Evolutionary conservation across 306 rosid genomes (phyloP), one percentile per base, ranked within the genome.

Genomic region (Rosa lucieae): DNA sequence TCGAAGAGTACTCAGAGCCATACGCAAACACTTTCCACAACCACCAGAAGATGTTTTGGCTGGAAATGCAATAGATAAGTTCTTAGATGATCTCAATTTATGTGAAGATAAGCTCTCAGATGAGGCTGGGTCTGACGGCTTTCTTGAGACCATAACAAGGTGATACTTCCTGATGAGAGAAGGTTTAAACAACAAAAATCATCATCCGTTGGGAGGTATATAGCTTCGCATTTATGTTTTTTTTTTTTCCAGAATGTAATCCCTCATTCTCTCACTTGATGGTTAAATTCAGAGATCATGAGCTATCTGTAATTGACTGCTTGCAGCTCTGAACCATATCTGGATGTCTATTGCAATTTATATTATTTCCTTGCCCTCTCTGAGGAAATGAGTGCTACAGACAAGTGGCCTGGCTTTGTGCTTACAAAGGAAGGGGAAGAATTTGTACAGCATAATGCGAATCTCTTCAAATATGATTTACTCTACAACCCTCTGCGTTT

Each of bases 331-430:
- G 96, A 92, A 73, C 90, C 97, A 74, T 95, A 95, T 84, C 85
- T 91, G 86, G 99, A 92, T 80, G 95, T 95, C 80, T 95, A 91
- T 82, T 77, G 90, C 82, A 91, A 92, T 90, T 84, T 95, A 88
- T 95, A 92, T 90, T 90, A 91, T 91, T 89, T 91, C 85, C 89
- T 91, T 68, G 99, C 98, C 81, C 88, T 89, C 84, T 92, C 98
- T 37, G 99, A 95, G 90, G 99, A 95, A 79, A 92, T 90, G 95
- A 95, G 89, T 72, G 97, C 99, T 59, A 92, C 99, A 12, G 99
- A 95, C 87, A 95, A 95, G 82, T 92, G 98, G 94, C 91, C 99
- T 78, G 99, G 99, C 74, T 95, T 92, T 78, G 99, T 95, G 70
- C 88, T 95, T 58, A 91, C 97, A 79, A 95, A 89, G 89, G 99